A percentile compares a stretch with the other conserved stretches of the same genome.
These are phyloP conservation scores for Mycena olivaceomarginata DNA, from an alignment of 768 basidiomycete genomes.

Conservation along the genomic window DNA sequence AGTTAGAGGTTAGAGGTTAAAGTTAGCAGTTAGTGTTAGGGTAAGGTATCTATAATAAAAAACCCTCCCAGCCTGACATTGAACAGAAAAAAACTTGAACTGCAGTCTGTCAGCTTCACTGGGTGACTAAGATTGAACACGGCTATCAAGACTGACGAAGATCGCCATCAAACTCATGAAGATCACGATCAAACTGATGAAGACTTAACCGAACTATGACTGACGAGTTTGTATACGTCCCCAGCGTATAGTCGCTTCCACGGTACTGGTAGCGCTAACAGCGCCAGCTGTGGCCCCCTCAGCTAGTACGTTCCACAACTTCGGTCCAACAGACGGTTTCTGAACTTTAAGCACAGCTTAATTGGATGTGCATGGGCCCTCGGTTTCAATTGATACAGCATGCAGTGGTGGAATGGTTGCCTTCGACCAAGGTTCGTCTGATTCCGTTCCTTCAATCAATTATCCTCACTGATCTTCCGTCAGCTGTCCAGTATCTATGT, in stretches of 20 bases:
- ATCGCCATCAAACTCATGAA: no score
- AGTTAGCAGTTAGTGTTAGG: no score
- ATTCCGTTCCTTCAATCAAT: background rate
- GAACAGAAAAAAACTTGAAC: no score
- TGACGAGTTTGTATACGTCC: no score
- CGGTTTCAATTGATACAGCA: conserved; percentile 57
- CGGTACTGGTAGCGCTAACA: conserved; percentile 57
- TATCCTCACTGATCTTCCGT: background rate
- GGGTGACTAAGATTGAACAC: no score
- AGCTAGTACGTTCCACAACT: conserved; percentile 55
- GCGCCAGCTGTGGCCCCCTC: conserved; percentile 57
- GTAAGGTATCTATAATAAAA: no score
- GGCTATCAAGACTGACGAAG: no score
- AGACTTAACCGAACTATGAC: no score
- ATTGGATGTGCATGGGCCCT: conserved; percentile 60
- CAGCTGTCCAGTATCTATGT: conserved; percentile 57
- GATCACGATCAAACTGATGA: no score
- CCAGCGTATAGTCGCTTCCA: conserved; percentile 57
- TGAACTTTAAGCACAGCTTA: conserved; percentile 43
- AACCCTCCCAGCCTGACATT: no score
- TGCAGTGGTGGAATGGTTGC: conserved; percentile 59
- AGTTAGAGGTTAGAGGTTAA: no score
- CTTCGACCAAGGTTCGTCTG: conserved; percentile 54
- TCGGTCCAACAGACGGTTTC: background rate
- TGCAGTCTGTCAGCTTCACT: no score